Evolutionary conservation across 2,329 filamentous ascomycete species (phyloP), one percentile per base, ranked within the genome.

Genomic region (Botryosphaeria dothidea): DNA sequence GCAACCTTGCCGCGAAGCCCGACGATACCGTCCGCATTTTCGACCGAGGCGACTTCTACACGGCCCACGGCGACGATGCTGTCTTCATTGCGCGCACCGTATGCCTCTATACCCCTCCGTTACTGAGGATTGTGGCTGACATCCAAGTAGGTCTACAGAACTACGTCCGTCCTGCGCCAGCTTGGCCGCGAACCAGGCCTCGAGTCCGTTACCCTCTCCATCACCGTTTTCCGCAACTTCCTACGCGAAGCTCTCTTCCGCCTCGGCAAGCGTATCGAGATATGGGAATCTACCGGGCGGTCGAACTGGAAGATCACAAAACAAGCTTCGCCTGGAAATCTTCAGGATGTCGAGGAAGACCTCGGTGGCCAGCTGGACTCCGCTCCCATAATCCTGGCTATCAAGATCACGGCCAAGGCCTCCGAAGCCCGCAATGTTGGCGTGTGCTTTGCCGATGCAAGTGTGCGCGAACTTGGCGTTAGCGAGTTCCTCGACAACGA

Each of bases 401-500:
- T 99, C 74, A 98, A 97, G 78, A 89, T 98, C 25, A 91, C 91
- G 0, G 88, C 92, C n/a, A 96, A 91, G 75, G 92, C 92, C 1
- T 86, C 86, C 0, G 94, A 98, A 76, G 92, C 90, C 5, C 86
- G 95, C 51, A 92, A 86, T 69, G 90, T 99, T 0, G 95, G 95
- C 8, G 94, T 99, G 4, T 98, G 95, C 79, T 99, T 99, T 75
- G 96, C 95, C 7, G 95, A 99, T 82, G 95, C 96, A 0, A 97
- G 92, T 69, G 94, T 98, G 27, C 86, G 95, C 60, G 95, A 99
- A 81, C 85, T 99, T 2, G 95, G 95, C 8, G 93, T 99, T 62
- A 97, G 92, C 82, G 96, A 99, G 75, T 99, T 99, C 69, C 86
- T 97, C n/a, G 95, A 99, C 83, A 99, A 98, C 74, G 95, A 99